Conservation (phyloP, 108 stramenopile genomes). For the Cyclostephanos invisitatus region DNA sequence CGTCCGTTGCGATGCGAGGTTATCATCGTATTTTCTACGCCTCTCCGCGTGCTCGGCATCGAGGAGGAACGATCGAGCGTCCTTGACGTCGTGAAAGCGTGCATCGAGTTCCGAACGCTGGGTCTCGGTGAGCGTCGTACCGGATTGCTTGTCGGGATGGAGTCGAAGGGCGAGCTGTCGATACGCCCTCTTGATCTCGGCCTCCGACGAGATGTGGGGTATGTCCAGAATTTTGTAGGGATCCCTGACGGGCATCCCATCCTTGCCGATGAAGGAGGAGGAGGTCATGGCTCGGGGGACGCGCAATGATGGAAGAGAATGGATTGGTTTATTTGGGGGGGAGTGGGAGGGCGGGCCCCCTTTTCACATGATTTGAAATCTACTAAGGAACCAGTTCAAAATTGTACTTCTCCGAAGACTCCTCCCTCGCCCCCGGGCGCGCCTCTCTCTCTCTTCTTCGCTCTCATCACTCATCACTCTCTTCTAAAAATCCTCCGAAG, state of each 20-base stretch:
- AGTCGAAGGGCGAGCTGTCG: constrained; percentile 67
- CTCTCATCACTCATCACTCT: too few species aligned
- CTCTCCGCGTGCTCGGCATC: constrained; percentile 60
- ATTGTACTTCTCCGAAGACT: too few species aligned
- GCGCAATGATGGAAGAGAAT: too few species aligned
- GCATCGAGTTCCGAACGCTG: constrained; percentile 38
- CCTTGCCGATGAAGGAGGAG: constrained; percentile 37
- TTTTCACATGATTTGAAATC: too few species aligned
- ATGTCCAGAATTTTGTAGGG: constrained; percentile 71
- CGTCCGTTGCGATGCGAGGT: constrained; percentile 57
- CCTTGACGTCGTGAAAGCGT: constrained; percentile 64
- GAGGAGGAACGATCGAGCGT: constrained; percentile 63
- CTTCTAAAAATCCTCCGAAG: too few species aligned
- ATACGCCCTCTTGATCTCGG: constrained; percentile 82
- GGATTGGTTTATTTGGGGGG: too few species aligned
- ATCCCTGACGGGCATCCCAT: constrained; percentile 62
- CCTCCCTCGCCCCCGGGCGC: too few species aligned
- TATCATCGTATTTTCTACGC: constrained; percentile 61
- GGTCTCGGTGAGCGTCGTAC: constrained; percentile 28
- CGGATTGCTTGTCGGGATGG: constrained; percentile 94
- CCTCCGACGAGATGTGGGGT: constrained; percentile 46
- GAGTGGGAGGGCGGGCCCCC: too few species aligned
- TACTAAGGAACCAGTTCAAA: too few species aligned
- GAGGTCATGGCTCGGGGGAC: not conserved
- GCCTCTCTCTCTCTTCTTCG: too few species aligned